Base-by-base conservation (phyloP, 2,329 filamentous ascomycete species). In the Scedosporium boydii region DNA sequence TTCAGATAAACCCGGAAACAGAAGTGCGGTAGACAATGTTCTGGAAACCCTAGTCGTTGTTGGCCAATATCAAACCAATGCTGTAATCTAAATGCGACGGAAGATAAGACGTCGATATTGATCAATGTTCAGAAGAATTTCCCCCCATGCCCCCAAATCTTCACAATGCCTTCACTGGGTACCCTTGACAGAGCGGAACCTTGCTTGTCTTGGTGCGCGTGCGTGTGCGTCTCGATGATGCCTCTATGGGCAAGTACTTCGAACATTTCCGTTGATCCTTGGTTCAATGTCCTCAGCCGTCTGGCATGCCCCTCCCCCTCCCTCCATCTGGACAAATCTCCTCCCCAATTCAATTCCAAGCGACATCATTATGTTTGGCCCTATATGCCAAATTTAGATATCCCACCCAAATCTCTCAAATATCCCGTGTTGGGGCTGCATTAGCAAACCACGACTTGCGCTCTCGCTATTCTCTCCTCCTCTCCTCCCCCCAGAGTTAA, bases 331-430 rank as follows among this genome's bases (percentile, higher is more conserved):
- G 7, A 27, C 23, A 9, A 21, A 26, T 26, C 10, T 26, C 10
- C 23, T 7, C 5, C 51, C 18, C 34, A 38, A 38, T 38, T 38
- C 27, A 18, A n/a, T 18, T n/a, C 14, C 26, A 34, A 58, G 56
- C 34, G n/a, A 16, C 34, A 59, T 7, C 41, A 27, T 44, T 46
- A 46, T 42, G 10, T 44, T 38, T 23, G 23, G 44, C 59, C 44
- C 41, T 60, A 53, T 61, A 61, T 61, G 46, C 46, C 59, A 61
- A 61, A 61, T 41, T 61, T 61, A 61, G 59, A 61, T 26, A n/a
- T 34, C n/a, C 48, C 48, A 38, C 34, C 34, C 34, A 38, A 38
- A 38, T 38, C 34, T 38, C 34, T 38, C 34, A 29, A 56, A 61
- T 56, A n/a, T 59, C 57, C 59, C 48, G 59, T 42, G 29, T 23